Percentiles rank a stretch among this genome's conserved stretches.
Conservation (phyloP, 2,329 filamentous ascomycete species). For the Cladophialophora carrionii region DNA sequence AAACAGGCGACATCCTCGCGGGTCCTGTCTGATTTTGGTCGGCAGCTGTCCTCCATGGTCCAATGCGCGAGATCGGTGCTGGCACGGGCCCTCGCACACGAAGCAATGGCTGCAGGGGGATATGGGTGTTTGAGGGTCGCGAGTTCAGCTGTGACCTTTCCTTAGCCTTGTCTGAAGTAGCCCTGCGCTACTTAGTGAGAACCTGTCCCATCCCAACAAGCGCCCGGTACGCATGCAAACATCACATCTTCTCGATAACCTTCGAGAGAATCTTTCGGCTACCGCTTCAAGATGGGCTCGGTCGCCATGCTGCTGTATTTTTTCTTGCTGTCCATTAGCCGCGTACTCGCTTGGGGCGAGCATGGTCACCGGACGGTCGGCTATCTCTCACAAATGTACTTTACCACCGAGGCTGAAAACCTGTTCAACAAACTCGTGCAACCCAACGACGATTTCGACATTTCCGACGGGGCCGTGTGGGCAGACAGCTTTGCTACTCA, state of each 20-base stretch:
- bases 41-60: background rate
- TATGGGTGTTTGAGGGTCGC: background rate
- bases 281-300: background rate
- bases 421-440: constrained; percentile 18
- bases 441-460: constrained; percentile 17
- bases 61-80: background rate
- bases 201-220: background rate
- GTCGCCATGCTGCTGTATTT: background rate
- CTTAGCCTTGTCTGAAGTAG: background rate
- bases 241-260: background rate
- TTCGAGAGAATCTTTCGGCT: background rate
- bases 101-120: background rate
- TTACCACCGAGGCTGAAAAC: constrained; percentile 7
- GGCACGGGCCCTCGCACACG: background rate
- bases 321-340: background rate
- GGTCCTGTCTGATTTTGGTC: background rate
- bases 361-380: constrained; percentile 20
- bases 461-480: constrained; percentile 22
- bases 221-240: background rate
- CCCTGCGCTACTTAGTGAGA: background rate
- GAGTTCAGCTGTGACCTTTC: background rate
- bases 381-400: constrained; percentile 17
- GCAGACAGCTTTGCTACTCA: background rate
- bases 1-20: background rate
- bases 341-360: constrained; percentile 16